phyloP scores from a whole-genome alignment of 495 filamentous ascomycete genomes.

The Penicillium silybi region DNA sequence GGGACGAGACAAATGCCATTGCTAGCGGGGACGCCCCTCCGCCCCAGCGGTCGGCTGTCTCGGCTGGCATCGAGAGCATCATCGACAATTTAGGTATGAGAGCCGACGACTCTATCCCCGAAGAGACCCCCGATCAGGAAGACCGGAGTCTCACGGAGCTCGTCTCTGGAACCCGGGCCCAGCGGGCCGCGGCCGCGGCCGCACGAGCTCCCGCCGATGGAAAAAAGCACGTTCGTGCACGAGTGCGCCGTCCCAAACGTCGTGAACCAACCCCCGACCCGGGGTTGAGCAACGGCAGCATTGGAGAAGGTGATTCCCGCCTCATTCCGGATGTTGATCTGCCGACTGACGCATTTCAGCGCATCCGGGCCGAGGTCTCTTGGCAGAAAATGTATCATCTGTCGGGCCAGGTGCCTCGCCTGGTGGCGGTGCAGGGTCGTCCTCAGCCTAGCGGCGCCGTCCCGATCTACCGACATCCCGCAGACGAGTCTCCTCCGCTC shows the following conservation, averaged over 20 bases:
- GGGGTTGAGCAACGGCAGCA: constrained; percentile 8
- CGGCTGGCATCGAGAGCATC: constrained; percentile 36
- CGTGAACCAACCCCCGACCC: constrained; percentile 26
- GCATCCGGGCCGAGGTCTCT: constrained; percentile 66
- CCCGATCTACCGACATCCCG: constrained; percentile 91
- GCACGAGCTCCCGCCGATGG: constrained; percentile 3
- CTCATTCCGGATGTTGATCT: constrained; percentile 65
- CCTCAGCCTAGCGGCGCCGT: constrained; percentile 68
- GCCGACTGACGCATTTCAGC: constrained; percentile 61
- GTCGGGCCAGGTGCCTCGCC: constrained; percentile 84
- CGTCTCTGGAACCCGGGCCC: constrained; percentile 15
- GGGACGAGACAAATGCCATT: constrained; percentile 42
- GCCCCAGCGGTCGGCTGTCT: constrained; percentile 13
- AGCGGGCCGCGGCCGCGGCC: constrained; percentile 7
- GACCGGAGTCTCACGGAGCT: constrained; percentile 20
- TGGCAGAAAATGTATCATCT: constrained; percentile 95
- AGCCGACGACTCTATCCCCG: constrained; percentile 6
- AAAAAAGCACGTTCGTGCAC: constrained; percentile 25
- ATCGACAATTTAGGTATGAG: constrained; percentile 35
- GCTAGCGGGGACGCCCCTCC: constrained; percentile 21
- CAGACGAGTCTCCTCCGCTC: constrained; percentile 82
- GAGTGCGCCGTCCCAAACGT: constrained; percentile 32
- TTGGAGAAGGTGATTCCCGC: constrained; percentile 76
- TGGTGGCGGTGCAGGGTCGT: constrained; percentile 87
- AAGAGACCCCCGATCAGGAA: constrained; percentile 20